Percentiles rank a stretch among this genome's conserved stretches.
Conservation (phyloP, 148 eudicot species). For the Fagopyrum esculentum region DNA sequence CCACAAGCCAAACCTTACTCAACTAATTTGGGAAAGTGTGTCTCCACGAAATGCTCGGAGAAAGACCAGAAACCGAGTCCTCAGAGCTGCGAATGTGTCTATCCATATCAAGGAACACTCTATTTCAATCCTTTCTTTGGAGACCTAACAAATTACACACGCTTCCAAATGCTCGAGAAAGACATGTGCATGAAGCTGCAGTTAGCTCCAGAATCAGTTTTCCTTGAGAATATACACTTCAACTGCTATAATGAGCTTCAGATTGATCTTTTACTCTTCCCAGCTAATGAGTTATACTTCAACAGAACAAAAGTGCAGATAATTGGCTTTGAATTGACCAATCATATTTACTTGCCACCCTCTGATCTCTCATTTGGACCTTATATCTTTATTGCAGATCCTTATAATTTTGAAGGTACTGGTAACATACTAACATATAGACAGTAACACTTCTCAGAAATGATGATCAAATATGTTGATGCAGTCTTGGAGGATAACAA, state of each 20-base stretch:
- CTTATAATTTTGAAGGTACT: slow-evolving; percentile 62
- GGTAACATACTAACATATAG: not conserved
- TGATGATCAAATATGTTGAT: not conserved
- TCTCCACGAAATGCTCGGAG: slow-evolving; percentile 40
- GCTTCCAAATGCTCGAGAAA: slow-evolving; percentile 72
- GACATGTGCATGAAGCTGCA: slow-evolving; percentile 61
- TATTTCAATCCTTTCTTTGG: slow-evolving; percentile 70
- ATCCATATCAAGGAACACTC: slow-evolving; percentile 80
- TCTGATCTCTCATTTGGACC: slow-evolving; percentile 47
- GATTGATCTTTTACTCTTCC: slow-evolving; percentile 69
- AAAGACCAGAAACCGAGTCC: slow-evolving; percentile 60
- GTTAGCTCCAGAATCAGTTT: slow-evolving; percentile 74
- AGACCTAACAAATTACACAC: slow-evolving; percentile 54
- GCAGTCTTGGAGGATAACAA: slow-evolving; percentile 12
- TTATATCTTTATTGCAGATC: slow-evolving; percentile 64
- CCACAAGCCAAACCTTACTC: slow-evolving; percentile 54
- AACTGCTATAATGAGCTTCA: slow-evolving; percentile 71
- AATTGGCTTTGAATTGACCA: slow-evolving; percentile 65
- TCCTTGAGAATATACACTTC: slow-evolving; percentile 64
- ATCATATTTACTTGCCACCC: slow-evolving; percentile 84
- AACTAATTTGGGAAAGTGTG: slow-evolving; percentile 71
- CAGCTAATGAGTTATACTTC: slow-evolving; percentile 46
- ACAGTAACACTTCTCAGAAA: not conserved
- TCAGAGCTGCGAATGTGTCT: slow-evolving; percentile 78
- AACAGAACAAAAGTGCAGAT: slow-evolving; percentile 53